Percentiles rank a stretch among this genome's conserved stretches.
phyloP scores from a whole-genome alignment of 257 asterid genomes.

The Solanum appendiculatum region DNA sequence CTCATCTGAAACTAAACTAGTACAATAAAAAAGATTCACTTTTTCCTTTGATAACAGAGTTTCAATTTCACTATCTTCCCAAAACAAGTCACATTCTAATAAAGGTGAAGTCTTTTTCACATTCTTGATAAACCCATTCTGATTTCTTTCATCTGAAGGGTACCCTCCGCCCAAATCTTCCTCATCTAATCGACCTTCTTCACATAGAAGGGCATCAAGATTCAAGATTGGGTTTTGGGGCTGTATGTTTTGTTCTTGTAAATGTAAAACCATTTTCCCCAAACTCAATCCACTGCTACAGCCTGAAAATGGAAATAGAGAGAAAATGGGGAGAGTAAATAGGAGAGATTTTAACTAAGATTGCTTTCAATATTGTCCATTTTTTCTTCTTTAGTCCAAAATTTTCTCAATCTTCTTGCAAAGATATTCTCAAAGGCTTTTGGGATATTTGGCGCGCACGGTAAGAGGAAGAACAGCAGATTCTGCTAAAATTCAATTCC shows the following conservation, averaged over 20 bases:
- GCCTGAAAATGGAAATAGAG: neutral
- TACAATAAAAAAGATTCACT: slow-evolving; percentile 7
- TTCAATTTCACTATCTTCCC: slow-evolving; percentile 78
- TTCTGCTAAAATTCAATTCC: neutral
- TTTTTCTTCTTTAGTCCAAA: slow-evolving; percentile 22
- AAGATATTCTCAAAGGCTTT: neutral
- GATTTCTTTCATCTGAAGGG: neutral
- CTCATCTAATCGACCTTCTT: slow-evolving; percentile 59
- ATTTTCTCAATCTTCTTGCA: neutral
- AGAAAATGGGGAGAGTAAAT: neutral
- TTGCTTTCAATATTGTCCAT: slow-evolving; percentile 44
- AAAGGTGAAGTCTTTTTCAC: slow-evolving; percentile 13
- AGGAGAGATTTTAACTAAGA: slow-evolving; percentile 45
- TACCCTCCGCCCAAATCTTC: neutral
- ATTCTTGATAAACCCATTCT: slow-evolving; percentile 8
- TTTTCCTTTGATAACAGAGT: slow-evolving; percentile 54
- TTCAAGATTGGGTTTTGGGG: slow-evolving; percentile 42
- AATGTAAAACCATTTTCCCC: neutral
- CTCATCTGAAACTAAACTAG: slow-evolving; percentile 29
- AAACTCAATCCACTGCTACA: neutral
- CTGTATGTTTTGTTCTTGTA: slow-evolving; percentile 12
- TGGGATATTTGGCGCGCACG: slow-evolving; percentile 1
- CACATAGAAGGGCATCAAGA: slow-evolving; percentile 56
- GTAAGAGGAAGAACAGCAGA: neutral
- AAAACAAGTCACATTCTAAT: slow-evolving; percentile 52